Percentiles rank a stretch among this genome's conserved stretches.
Conservation (phyloP, 2,329 filamentous ascomycete genomes). For the Penicillium sp. region DNA sequence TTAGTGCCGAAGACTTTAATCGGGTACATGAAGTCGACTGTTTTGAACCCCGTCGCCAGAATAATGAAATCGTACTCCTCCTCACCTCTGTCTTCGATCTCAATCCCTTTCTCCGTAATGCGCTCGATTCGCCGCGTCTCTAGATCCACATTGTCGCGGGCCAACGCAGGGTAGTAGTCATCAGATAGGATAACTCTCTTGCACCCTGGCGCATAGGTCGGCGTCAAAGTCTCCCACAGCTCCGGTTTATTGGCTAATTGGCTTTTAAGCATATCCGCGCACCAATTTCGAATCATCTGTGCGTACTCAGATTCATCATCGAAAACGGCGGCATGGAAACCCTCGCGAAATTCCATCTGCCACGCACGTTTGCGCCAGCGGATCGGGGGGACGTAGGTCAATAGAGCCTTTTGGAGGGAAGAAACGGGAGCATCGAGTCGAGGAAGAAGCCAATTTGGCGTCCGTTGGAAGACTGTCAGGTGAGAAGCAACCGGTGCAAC, state of each 20-base stretch:
- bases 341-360: slow-evolving; percentile 60
- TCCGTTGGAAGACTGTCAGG: slow-evolving; percentile 59
- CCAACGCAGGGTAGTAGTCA: slow-evolving; percentile 25
- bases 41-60: slow-evolving; percentile 61
- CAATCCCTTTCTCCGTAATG: slow-evolving; percentile 52
- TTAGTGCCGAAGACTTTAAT: slow-evolving; percentile 54
- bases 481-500: slow-evolving; percentile 53
- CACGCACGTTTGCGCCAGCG: slow-evolving; percentile 53
- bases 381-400: slow-evolving; percentile 54
- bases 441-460: slow-evolving; percentile 62
- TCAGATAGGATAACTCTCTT: slow-evolving; percentile 23
- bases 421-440: slow-evolving; percentile 54
- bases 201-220: slow-evolving; percentile 37
- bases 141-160: slow-evolving; percentile 33
- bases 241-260: slow-evolving; percentile 54
- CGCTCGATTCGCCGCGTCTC: slow-evolving; percentile 54
- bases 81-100: slow-evolving; percentile 44
- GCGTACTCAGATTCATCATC: slow-evolving; percentile 43
- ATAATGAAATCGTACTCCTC: slow-evolving; percentile 59
- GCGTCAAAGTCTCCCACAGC: slow-evolving; percentile 56
- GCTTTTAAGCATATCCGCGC: slow-evolving; percentile 44
- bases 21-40: slow-evolving; percentile 61
- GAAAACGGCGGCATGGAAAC: slow-evolving; percentile 49
- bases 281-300: slow-evolving; percentile 42
- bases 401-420: slow-evolving; percentile 44